phyloP scores from a whole-genome alignment of 495 filamentous ascomycete species.

The Lasiosphaeria miniovina region DNA sequence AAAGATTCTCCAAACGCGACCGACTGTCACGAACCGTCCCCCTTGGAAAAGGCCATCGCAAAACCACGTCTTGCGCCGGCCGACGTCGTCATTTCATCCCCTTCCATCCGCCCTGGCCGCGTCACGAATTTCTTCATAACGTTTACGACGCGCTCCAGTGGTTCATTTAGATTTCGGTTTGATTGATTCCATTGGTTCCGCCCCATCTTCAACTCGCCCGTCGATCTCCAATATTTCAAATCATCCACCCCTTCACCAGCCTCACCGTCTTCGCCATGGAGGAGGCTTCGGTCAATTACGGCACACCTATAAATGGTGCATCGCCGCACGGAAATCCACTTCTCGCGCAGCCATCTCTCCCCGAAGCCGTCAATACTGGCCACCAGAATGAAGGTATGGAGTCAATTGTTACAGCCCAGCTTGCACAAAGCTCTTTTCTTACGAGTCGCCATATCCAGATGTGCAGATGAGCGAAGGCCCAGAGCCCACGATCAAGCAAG shows the following conservation, averaged over 20 bases:
- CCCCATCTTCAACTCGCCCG: not conserved
- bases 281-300: conserved; percentile 51
- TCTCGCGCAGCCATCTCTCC: conserved; percentile 49
- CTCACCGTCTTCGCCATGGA: conserved; percentile 46
- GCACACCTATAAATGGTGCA: conserved; percentile 49
- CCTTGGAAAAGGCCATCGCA: conserved; percentile 16
- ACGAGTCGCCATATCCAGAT: conserved; percentile 32
- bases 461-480: conserved; percentile 54
- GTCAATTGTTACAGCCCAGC: not conserved
- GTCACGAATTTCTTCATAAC: not conserved
- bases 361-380: conserved; percentile 28
- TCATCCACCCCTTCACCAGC: conserved; percentile 6
- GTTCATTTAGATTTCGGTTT: not conserved
- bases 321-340: conserved; percentile 50
- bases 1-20: conserved; percentile 38
- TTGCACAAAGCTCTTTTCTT: not conserved
- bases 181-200: not conserved
- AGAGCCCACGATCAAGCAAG: conserved; percentile 52
- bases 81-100: conserved; percentile 18
- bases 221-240: not conserved
- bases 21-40: conserved; percentile 26
- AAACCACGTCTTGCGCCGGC: conserved; percentile 18
- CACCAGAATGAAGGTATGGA: conserved; percentile 35
- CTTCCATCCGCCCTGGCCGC: not conserved
- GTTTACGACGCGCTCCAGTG: not conserved